Evolutionary conservation across 306 rosid genomes (phyloP).

Genomic region (Nissolia schottii): DNA sequence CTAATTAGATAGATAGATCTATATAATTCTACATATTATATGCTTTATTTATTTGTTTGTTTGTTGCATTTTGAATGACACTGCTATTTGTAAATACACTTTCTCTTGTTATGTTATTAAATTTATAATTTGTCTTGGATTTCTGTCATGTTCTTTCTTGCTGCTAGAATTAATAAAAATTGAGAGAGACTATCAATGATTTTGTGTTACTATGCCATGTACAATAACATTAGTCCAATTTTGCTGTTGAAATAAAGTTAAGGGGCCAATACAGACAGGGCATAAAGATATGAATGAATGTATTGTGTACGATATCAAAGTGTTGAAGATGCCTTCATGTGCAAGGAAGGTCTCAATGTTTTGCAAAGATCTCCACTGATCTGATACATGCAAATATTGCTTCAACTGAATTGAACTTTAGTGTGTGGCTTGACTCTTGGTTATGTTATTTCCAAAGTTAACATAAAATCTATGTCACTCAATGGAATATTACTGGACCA

Average conservation of each 20-base stretch:
- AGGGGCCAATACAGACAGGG: background rate
- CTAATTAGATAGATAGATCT: background rate
- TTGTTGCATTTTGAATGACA: constrained; percentile 23
- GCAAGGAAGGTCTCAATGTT: background rate
- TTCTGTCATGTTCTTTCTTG: background rate
- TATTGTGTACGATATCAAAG: background rate
- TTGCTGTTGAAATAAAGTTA: background rate
- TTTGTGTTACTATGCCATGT: background rate
- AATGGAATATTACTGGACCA: too few relatives aligned
- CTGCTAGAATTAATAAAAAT: background rate
- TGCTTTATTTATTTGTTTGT: constrained; percentile 28
- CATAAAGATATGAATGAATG: background rate
- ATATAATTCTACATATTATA: too few relatives aligned
- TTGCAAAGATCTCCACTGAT: background rate
- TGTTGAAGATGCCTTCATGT: background rate
- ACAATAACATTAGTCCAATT: background rate
- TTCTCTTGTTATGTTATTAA: constrained; percentile 18
- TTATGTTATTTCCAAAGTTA: too few relatives aligned
- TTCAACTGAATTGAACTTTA: background rate
- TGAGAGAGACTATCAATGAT: background rate
- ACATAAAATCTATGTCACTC: too few relatives aligned
- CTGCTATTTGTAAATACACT: constrained; percentile 47
- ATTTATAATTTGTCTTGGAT: constrained; percentile 11
- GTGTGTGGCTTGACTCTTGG: background rate
- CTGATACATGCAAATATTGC: background rate